phyloP scores from a whole-genome alignment of 2,329 filamentous ascomycete species.

The Emmonsiellopsis sp. region DNA sequence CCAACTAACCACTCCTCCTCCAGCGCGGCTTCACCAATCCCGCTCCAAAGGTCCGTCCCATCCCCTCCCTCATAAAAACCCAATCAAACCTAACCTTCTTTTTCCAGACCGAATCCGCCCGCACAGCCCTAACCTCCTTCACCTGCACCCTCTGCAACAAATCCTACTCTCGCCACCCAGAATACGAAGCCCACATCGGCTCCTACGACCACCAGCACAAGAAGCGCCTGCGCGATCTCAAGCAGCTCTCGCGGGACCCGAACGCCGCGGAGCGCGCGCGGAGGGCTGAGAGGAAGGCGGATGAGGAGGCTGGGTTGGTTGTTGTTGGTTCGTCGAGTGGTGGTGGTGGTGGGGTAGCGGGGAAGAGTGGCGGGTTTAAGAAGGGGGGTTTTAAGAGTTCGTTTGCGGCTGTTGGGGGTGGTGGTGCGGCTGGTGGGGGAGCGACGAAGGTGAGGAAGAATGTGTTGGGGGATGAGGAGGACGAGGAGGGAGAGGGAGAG shows the following conservation, averaged over 20 bases:
- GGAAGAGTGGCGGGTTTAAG: slow-evolving; percentile 49
- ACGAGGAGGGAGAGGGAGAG: slow-evolving; percentile 24
- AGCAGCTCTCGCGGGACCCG: slow-evolving; percentile 36
- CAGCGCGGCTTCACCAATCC: slow-evolving; percentile 42
- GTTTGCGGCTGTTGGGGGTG: slow-evolving; percentile 49
- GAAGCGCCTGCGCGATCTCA: slow-evolving; percentile 48
- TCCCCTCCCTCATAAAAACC: background rate
- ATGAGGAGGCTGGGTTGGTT: slow-evolving; percentile 33
- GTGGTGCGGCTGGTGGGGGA: slow-evolving; percentile 11
- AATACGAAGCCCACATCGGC: slow-evolving; percentile 88
- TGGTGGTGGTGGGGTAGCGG: slow-evolving; percentile 13
- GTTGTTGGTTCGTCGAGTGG: slow-evolving; percentile 27
- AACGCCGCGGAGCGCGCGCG: slow-evolving; percentile 35
- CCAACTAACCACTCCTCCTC: background rate
- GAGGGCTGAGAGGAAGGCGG: slow-evolving; percentile 33
- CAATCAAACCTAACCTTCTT: background rate
- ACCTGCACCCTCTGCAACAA: slow-evolving; percentile 85
- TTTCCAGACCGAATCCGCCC: slow-evolving; percentile 51
- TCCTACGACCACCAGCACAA: slow-evolving; percentile 96
- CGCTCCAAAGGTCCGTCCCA: slow-evolving; percentile 32
- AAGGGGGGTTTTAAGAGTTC: slow-evolving; percentile 77
- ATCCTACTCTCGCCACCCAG: slow-evolving; percentile 89
- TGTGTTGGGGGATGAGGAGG: slow-evolving; percentile 34
- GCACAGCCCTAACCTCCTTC: slow-evolving; percentile 70
- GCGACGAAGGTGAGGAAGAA: slow-evolving; percentile 31